Conservation (phyloP, 2,329 filamentous ascomycete species). For the Aspergillus thermomutatus region DNA sequence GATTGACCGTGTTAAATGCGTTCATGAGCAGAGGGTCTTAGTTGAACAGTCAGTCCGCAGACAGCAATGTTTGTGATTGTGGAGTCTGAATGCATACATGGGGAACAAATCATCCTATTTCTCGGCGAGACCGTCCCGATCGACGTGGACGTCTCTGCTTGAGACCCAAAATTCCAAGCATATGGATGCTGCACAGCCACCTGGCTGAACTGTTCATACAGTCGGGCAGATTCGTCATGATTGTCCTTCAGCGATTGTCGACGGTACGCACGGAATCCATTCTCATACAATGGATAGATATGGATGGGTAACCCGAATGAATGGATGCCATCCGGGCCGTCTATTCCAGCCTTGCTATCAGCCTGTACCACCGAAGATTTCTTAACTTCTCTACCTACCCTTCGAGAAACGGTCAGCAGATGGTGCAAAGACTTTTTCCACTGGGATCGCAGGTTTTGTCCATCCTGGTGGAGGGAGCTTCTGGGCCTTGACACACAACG, state of each 20-base stretch:
- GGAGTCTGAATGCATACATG: conserved; percentile 46
- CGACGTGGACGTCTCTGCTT: conserved; percentile 43
- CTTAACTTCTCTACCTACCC: conserved; percentile 29
- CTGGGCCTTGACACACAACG: conserved; percentile 50
- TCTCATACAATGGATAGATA: conserved; percentile 66
- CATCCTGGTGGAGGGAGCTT: conserved; percentile 55
- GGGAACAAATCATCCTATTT: conserved; percentile 67
- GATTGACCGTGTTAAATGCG: conserved; percentile 66
- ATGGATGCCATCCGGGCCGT: conserved; percentile 56
- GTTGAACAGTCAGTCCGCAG: too few species aligned
- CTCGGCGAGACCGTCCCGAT: conserved; percentile 55
- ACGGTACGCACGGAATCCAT: conserved; percentile 57
- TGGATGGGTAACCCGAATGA: conserved; percentile 62
- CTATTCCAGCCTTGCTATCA: conserved; percentile 3
- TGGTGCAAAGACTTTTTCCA: conserved; percentile 50
- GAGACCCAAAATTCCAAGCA: conserved; percentile 57
- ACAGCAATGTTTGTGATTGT: too few species aligned
- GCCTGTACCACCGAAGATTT: too few species aligned
- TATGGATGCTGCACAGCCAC: conserved; percentile 52
- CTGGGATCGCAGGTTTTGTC: conserved; percentile 48
- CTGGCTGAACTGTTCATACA: conserved; percentile 61
- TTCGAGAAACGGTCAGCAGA: conserved; percentile 45
- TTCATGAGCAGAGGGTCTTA: conserved; percentile 68
- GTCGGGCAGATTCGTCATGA: conserved; percentile 54
- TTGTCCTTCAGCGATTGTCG: conserved; percentile 56